Conservation (phyloP, 2,329 filamentous ascomycete genomes). For the Cryoendolithus antarcticus region DNA sequence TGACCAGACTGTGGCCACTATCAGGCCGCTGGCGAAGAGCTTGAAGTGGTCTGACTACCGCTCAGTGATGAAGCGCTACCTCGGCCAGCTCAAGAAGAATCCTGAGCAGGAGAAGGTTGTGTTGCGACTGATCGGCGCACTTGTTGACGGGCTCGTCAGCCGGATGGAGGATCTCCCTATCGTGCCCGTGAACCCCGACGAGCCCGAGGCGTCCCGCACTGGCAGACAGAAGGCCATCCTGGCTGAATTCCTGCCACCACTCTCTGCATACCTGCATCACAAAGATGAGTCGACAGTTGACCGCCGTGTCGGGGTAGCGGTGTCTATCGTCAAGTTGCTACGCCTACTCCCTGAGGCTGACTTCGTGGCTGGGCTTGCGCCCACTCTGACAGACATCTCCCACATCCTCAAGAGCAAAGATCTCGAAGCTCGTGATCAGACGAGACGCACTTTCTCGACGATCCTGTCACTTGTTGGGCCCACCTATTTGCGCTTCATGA, state of each 20-base stretch:
- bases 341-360: slow-evolving; percentile 63
- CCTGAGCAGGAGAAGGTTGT: slow-evolving; percentile 76
- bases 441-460: slow-evolving; percentile 73
- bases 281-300: slow-evolving; percentile 94
- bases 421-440: slow-evolving; percentile 80
- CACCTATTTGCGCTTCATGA: slow-evolving; percentile 76
- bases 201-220: slow-evolving; percentile 3
- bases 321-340: slow-evolving; percentile 79
- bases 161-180: slow-evolving; percentile 31
- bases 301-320: slow-evolving; percentile 76
- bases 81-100: slow-evolving; percentile 67
- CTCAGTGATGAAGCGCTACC: slow-evolving; percentile 70
- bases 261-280: slow-evolving; percentile 78
- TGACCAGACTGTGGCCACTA: slow-evolving; percentile 71
- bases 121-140: slow-evolving; percentile 65
- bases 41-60: slow-evolving; percentile 88
- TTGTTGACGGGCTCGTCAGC: slow-evolving; percentile 57
- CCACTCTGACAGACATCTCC: slow-evolving; percentile 81
- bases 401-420: slow-evolving; percentile 84
- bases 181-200: not conserved
- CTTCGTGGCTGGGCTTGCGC: slow-evolving; percentile 62
- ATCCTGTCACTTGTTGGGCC: slow-evolving; percentile 73
- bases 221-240: slow-evolving; percentile 36
- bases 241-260: slow-evolving; percentile 61
- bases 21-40: slow-evolving; percentile 60